Conservation (phyloP, 2,329 filamentous ascomycete species). For the Fusarium proliferatum region DNA sequence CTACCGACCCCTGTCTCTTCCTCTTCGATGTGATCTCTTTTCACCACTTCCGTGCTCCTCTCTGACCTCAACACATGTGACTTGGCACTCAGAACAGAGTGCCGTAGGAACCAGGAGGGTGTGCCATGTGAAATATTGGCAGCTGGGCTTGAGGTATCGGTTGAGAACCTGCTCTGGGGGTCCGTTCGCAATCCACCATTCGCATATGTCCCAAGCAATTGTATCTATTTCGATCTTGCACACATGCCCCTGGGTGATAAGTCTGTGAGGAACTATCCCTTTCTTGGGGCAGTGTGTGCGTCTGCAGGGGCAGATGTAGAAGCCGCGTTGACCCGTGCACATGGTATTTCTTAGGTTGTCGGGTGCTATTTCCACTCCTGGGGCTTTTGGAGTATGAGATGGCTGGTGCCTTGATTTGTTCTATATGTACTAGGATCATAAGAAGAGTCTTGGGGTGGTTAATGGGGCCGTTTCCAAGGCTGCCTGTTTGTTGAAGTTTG, state of each 20-base stretch:
- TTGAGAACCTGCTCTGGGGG: slow-evolving; percentile 44
- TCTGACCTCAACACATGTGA: slow-evolving; percentile 17
- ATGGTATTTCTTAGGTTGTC: slow-evolving; percentile 12
- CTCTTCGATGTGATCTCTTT: slow-evolving; percentile 3
- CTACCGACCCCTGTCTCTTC: not conserved
- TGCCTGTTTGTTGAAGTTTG: not conserved
- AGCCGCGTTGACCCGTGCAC: slow-evolving; percentile 44
- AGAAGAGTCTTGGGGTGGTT: not conserved
- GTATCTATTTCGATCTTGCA: slow-evolving; percentile 35
- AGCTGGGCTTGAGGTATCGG: slow-evolving; percentile 42
- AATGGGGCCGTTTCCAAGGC: not conserved
- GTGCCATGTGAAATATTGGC: slow-evolving; percentile 38
- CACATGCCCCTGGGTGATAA: slow-evolving; percentile 37
- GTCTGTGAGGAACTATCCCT: slow-evolving; percentile 28
- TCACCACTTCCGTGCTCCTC: not conserved
- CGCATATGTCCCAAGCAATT: slow-evolving; percentile 42
- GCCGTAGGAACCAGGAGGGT: slow-evolving; percentile 28
- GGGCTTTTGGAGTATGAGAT: not conserved
- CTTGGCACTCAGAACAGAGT: slow-evolving; percentile 31
- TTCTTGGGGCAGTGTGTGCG: slow-evolving; percentile 36
- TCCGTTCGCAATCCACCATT: slow-evolving; percentile 43
- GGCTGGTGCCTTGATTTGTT: not conserved
- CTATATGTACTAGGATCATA: not conserved
- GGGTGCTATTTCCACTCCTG: not conserved
- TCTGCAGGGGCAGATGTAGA: slow-evolving; percentile 41